A percentile compares a stretch with the other conserved stretches of the same genome.
These are phyloP conservation scores for Abelmoschus esculentus DNA, from an alignment of 345 rosid species.

Conservation along the genomic window DNA sequence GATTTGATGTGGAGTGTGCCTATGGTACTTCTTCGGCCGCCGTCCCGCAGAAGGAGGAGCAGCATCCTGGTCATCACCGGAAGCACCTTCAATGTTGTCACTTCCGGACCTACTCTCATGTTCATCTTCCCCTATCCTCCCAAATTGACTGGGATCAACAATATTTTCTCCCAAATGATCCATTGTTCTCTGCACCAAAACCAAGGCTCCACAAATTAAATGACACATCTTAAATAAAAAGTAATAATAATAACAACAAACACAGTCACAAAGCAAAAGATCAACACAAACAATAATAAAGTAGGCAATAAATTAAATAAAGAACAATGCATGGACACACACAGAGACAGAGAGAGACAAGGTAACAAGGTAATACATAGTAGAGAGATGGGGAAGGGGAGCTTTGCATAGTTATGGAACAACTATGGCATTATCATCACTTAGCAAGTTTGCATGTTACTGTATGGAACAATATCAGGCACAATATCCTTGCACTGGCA, in stretches of 20 bases:
- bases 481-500: slow-evolving; percentile 1
- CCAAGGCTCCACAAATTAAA: not conserved
- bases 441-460: slow-evolving; percentile 21
- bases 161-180: slow-evolving; percentile 37
- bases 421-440: slow-evolving; percentile 18
- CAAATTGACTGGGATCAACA: slow-evolving; percentile 25
- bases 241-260: not conserved
- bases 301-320: slow-evolving; percentile 9
- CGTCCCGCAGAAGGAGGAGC: slow-evolving; percentile 22
- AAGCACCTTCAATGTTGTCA: slow-evolving; percentile 47
- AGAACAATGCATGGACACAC: slow-evolving; percentile 13
- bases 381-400: no score
- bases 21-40: slow-evolving; percentile 48
- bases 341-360: slow-evolving; percentile 40
- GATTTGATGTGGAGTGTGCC: slow-evolving; percentile 68
- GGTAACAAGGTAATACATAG: slow-evolving; percentile 28
- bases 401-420: slow-evolving; percentile 15
- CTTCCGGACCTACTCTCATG: slow-evolving; percentile 54
- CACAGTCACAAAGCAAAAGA: not conserved
- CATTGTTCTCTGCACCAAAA: slow-evolving; percentile 41
- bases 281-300: slow-evolving; percentile 7
- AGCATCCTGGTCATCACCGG: slow-evolving; percentile 45
- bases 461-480: slow-evolving; percentile 16
- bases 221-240: slow-evolving; percentile 6
- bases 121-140: slow-evolving; percentile 36